Evolutionary conservation across 2,329 filamentous ascomycete species (phyloP).

Genomic region (Coleophoma crateriformis): DNA sequence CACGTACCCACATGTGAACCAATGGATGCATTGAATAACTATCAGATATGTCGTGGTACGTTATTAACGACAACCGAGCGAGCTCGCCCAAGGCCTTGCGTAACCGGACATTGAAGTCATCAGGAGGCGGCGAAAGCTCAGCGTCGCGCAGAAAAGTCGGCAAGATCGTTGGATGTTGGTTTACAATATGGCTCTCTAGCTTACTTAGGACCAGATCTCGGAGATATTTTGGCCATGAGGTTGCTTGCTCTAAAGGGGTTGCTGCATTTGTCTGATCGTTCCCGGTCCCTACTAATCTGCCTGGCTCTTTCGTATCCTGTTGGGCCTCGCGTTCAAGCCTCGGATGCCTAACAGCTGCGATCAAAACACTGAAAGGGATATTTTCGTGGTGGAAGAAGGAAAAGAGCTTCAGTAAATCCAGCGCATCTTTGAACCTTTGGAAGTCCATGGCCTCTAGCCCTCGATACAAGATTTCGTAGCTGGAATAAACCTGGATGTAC

Average conservation of each 20-base stretch:
- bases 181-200: not conserved
- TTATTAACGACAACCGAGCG: slow-evolving; percentile 18
- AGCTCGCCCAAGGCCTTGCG: slow-evolving; percentile 17
- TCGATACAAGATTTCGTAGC: slow-evolving; percentile 21
- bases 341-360: slow-evolving; percentile 14
- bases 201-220: not conserved
- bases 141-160: slow-evolving; percentile 12
- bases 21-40: slow-evolving; percentile 26
- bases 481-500: slow-evolving; percentile 19
- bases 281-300: not conserved
- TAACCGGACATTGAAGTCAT: slow-evolving; percentile 11
- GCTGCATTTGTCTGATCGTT: not conserved
- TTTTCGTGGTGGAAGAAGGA: slow-evolving; percentile 26
- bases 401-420: slow-evolving; percentile 27
- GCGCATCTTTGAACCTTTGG: slow-evolving; percentile 20
- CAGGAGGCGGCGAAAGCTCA: not conserved
- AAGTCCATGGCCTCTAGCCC: slow-evolving; percentile 13
- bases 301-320: not conserved
- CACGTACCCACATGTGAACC: slow-evolving; percentile 26
- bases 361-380: slow-evolving; percentile 19
- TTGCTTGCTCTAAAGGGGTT: not conserved
- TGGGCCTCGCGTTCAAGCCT: slow-evolving; percentile 6
- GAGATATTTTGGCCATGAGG: not conserved
- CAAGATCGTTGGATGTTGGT: slow-evolving; percentile 6
- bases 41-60: slow-evolving; percentile 11